These are phyloP conservation scores for Tolypocladium ophioglossoides DNA, from an alignment of 2,329 filamentous ascomycete genomes.

Conservation along the genomic window DNA sequence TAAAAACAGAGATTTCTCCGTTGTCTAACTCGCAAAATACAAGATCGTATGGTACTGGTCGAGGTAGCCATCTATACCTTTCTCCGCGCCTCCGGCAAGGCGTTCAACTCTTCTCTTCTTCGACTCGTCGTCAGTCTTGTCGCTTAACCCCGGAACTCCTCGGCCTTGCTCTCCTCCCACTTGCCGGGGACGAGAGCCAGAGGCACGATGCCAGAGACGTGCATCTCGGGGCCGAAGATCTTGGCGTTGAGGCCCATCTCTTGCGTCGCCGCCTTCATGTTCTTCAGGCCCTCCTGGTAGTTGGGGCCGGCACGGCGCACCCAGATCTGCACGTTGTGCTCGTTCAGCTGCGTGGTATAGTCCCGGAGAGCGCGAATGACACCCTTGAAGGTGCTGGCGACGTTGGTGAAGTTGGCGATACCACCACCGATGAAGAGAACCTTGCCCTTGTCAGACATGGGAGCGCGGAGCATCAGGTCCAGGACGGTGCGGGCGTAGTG, in stretches of 20 bases:
- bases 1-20: constrained; percentile 6
- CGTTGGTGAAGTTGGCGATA: constrained; percentile 99
- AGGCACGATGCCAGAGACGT: constrained; percentile 94
- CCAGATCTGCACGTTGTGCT: constrained; percentile 99
- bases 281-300: constrained; percentile 99
- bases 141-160: constrained; percentile 49
- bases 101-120: background rate
- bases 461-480: constrained; percentile 92
- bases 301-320: constrained; percentile 81
- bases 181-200: constrained; percentile 65
- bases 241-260: constrained; percentile 72
- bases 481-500: constrained; percentile 97
- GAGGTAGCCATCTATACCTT: constrained; percentile 8
- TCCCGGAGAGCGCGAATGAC: constrained; percentile 94
- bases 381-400: constrained; percentile 98
- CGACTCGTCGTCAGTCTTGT: background rate
- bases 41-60: constrained; percentile 15
- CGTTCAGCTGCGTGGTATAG: constrained; percentile 71
- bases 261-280: constrained; percentile 94
- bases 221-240: constrained; percentile 71
- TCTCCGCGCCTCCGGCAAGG: background rate
- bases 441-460: constrained; percentile 80
- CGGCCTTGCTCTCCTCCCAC: constrained; percentile 49
- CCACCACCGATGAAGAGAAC: constrained; percentile 98
- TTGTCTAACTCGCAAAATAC: constrained; percentile 24